These are phyloP conservation scores for Fusarium sp. DNA, from an alignment of 2,329 filamentous ascomycete species.

Conservation along the genomic window DNA sequence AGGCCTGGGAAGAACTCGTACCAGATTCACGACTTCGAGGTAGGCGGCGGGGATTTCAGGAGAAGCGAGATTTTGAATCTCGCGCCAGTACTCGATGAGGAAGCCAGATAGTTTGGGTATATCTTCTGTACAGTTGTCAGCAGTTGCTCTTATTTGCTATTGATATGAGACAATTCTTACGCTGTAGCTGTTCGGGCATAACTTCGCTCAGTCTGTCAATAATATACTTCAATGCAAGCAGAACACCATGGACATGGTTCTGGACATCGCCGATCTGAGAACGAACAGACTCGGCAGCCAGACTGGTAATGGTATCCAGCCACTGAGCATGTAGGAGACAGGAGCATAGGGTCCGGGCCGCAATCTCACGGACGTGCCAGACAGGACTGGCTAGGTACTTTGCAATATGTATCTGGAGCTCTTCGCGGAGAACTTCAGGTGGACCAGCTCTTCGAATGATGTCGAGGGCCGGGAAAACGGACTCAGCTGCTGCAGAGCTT, in stretches of 20 bases:
- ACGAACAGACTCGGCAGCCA: conserved; percentile 54
- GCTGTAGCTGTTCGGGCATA: conserved; percentile 58
- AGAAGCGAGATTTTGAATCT: conserved; percentile 47
- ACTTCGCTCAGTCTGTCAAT: conserved; percentile 68
- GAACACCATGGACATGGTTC: conserved; percentile 72
- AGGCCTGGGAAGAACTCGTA: conserved; percentile 53
- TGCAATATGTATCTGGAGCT: conserved; percentile 71
- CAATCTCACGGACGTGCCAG: conserved; percentile 88
- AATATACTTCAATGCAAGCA: conserved; percentile 70
- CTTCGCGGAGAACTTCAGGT: conserved; percentile 68
- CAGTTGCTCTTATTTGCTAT: neutral
- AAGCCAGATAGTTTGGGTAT: conserved; percentile 51
- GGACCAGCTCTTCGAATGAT: conserved; percentile 81
- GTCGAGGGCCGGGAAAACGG: conserved; percentile 87
- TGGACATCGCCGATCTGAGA: conserved; percentile 52
- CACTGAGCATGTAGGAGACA: conserved; percentile 69
- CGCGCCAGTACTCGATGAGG: conserved; percentile 48
- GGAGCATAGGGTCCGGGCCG: conserved; percentile 79
- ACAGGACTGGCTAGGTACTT: conserved; percentile 77
- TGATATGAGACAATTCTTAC: conserved; percentile 54
- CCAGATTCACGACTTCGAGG: conserved; percentile 62
- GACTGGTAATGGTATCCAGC: conserved; percentile 57
- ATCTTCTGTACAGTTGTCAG: conserved; percentile 50
- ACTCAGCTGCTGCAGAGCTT: conserved; percentile 69
- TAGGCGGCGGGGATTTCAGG: conserved; percentile 63